Evolutionary conservation across 2,329 filamentous ascomycete genomes (phyloP).

Genomic region (Fusarium tupiense): DNA sequence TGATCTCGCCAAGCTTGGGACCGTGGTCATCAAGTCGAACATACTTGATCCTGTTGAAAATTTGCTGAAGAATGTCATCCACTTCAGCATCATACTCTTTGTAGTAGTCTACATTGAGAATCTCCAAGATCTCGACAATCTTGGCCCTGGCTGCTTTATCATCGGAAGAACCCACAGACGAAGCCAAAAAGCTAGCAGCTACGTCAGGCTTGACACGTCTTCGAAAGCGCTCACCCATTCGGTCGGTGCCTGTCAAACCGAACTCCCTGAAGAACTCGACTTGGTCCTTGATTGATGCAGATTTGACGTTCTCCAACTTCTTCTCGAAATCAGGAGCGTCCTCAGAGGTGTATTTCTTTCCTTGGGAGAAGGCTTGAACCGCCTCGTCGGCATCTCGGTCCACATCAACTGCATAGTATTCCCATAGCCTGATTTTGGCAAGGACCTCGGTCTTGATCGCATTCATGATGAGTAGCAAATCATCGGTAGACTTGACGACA

Average conservation of each 20-base stretch:
- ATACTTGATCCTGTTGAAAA: conserved; percentile 96
- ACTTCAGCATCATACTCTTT: conserved; percentile 89
- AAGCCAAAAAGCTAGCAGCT: conserved; percentile 65
- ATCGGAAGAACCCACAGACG: conserved; percentile 69
- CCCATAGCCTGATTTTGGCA: conserved; percentile 83
- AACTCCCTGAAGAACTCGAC: conserved; percentile 73
- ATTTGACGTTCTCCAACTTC: conserved; percentile 58
- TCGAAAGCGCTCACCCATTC: conserved; percentile 82
- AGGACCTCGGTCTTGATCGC: conserved; percentile 85
- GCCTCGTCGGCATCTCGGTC: conserved; percentile 75
- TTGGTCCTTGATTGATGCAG: conserved; percentile 58
- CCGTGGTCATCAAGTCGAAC: conserved; percentile 91
- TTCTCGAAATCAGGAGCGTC: conserved; percentile 49
- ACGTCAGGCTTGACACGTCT: conserved; percentile 75
- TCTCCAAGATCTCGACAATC: conserved; percentile 75
- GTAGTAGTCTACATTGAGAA: conserved; percentile 89
- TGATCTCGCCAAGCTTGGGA: conserved; percentile 84
- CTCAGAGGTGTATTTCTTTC: conserved; percentile 64
- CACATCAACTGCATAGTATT: conserved; percentile 89
- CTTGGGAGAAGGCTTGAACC: conserved; percentile 75
- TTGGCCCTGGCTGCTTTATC: conserved; percentile 63
- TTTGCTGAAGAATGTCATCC: conserved; percentile 84
- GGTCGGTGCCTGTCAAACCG: conserved; percentile 75
- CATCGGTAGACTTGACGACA: conserved; percentile 73
- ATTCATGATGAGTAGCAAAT: conserved; percentile 84